Percentiles rank a stretch among this genome's conserved stretches.
These are phyloP conservation scores for Puccinia triticina DNA, from an alignment of 1,284 basidiomycete genomes.

Conservation along the genomic window DNA sequence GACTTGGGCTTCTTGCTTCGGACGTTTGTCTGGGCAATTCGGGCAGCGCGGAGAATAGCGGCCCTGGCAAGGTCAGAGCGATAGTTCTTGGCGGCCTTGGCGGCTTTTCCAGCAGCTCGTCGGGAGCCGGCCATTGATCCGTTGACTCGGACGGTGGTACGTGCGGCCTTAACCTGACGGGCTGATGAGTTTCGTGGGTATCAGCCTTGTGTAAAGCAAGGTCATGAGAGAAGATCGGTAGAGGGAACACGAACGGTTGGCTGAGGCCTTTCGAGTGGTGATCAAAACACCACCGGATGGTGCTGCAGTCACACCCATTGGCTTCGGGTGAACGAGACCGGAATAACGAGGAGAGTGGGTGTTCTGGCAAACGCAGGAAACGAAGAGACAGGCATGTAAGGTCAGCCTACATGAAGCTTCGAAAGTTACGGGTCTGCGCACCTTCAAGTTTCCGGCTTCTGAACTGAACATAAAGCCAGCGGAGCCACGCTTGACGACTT, in stretches of 20 bases:
- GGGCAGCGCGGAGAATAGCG: constrained; percentile 35
- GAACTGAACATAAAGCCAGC: constrained; percentile 55
- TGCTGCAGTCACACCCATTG: constrained; percentile 20
- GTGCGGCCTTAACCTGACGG: constrained; percentile 28
- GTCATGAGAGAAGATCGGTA: background rate
- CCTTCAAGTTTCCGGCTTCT: constrained; percentile 66
- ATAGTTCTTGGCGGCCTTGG: constrained; percentile 29
- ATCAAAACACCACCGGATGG: constrained; percentile 41
- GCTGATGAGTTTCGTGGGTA: background rate
- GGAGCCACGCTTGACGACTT: constrained; percentile 71
- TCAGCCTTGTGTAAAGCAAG: background rate
- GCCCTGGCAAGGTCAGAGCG: constrained; percentile 35
- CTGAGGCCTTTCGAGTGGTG: constrained; percentile 31
- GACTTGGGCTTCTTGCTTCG: constrained; percentile 28
- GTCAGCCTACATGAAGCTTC: constrained; percentile 65
- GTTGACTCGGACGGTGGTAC: constrained; percentile 32
- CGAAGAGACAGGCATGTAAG: constrained; percentile 57
- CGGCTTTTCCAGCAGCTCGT: constrained; percentile 39
- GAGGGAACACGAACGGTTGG: constrained; percentile 37
- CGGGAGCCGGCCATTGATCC: constrained; percentile 30
- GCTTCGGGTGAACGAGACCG: constrained; percentile 78
- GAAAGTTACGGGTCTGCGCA: background rate
- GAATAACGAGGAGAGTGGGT: constrained; percentile 86
- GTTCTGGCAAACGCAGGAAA: constrained; percentile 63
- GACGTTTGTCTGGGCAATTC: constrained; percentile 27